Percentiles rank a stretch among this genome's conserved stretches.
Evolutionary conservation across 768 basidiomycete genomes (phyloP).

Genomic region (Russula brevipes): DNA sequence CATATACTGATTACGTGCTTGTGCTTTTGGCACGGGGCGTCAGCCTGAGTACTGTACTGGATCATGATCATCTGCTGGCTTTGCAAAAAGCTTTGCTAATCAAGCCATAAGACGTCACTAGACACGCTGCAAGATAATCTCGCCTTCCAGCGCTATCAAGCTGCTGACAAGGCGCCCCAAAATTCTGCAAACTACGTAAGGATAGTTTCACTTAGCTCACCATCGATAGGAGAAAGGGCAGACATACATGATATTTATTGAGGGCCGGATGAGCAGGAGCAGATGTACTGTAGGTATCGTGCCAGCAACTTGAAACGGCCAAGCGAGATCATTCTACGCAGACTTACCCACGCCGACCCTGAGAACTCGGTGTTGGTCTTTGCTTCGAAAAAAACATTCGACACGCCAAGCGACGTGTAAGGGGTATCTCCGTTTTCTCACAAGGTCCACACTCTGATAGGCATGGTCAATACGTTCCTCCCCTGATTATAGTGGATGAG

Average conservation of each 20-base stretch:
- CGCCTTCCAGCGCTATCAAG: conserved; percentile 1
- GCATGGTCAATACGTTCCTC: not conserved
- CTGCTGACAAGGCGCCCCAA: not conserved
- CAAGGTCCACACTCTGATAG: not conserved
- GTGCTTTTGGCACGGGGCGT: not conserved
- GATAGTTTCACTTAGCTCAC: not conserved
- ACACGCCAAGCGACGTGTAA: too few relatives aligned
- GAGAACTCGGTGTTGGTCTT: too few relatives aligned
- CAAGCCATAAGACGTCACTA: not conserved
- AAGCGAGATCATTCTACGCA: not conserved
- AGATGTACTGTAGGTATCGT: not conserved
- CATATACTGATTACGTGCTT: not conserved
- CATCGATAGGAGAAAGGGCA: not conserved
- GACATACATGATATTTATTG: not conserved
- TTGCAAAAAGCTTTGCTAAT: not conserved
- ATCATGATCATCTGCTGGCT: too few relatives aligned
- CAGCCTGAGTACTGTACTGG: too few relatives aligned
- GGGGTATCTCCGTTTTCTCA: not conserved
- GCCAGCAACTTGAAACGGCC: not conserved
- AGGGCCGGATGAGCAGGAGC: not conserved
- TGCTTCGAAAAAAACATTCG: too few relatives aligned
- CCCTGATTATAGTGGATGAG: not conserved
- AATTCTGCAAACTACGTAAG: conserved; percentile 1
- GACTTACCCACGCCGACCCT: not conserved
- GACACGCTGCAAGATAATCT: not conserved